Percentiles rank a stretch among this genome's conserved stretches.
Conservation (phyloP, 1,284 basidiomycete species). For the Ceratobasidium sp. region DNA sequence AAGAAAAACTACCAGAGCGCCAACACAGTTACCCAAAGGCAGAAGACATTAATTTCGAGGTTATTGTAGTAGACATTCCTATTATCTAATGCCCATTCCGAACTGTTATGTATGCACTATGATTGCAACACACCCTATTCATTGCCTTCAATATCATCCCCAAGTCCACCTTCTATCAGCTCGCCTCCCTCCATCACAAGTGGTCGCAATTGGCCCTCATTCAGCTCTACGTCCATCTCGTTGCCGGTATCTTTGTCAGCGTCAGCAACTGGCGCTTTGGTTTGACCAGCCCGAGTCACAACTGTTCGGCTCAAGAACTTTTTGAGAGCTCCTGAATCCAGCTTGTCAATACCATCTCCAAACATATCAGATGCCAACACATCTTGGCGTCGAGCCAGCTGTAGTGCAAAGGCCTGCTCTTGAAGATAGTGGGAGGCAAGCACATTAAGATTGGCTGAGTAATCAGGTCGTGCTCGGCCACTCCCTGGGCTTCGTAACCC, state of each 20-base stretch:
- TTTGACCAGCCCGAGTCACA: neutral
- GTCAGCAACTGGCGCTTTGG: neutral
- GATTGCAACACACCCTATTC: neutral
- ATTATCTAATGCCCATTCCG: too few species aligned
- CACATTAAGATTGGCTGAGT: slow-evolving; percentile 14
- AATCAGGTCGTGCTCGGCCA: neutral
- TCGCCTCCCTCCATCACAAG: neutral
- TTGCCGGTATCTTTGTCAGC: neutral
- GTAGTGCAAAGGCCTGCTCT: neutral
- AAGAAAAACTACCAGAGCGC: too few species aligned
- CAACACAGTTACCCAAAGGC: too few species aligned
- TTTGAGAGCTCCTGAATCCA: neutral
- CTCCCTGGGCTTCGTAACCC: neutral
- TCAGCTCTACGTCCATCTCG: neutral
- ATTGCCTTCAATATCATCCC: slow-evolving; percentile 1
- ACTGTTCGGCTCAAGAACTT: neutral
- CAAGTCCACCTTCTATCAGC: neutral
- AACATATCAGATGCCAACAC: slow-evolving; percentile 1
- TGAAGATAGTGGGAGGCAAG: slow-evolving; percentile 20
- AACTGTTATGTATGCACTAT: neutral
- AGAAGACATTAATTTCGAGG: too few species aligned
- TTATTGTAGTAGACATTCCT: too few species aligned
- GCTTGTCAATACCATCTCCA: neutral
- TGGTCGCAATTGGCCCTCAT: neutral
- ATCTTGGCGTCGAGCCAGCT: neutral